Percentiles rank a stretch among this genome's conserved stretches.
Conservation (phyloP, 208 protist genomes). For the Trichomonas tenax region DNA sequence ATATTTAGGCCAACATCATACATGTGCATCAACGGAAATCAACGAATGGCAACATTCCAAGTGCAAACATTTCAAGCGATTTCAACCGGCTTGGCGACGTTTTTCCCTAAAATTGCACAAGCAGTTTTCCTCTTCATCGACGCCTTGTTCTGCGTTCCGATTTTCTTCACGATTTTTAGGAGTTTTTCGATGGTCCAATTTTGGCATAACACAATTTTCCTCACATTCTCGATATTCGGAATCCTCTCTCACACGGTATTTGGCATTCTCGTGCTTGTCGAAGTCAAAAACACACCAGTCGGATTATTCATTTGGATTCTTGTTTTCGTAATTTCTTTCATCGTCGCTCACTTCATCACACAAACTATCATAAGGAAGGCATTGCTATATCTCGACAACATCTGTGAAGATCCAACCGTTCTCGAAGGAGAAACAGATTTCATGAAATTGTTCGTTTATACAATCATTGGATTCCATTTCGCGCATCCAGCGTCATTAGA, state of each 20-base stretch:
- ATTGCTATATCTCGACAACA: neutral
- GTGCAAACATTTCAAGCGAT: neutral
- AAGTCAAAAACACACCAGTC: no score
- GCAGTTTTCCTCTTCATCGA: neutral
- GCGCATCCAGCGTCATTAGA: neutral
- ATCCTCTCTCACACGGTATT: neutral
- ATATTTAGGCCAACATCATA: neutral
- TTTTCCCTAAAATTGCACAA: neutral
- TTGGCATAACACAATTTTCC: neutral
- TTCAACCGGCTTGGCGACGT: neutral
- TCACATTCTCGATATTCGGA: neutral
- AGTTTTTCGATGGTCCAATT: neutral
- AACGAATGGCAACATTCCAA: neutral
- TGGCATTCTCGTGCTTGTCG: neutral
- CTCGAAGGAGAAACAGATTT: no score
- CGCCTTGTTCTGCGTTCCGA: neutral
- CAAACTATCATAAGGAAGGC: neutral
- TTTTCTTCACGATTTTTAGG: no score
- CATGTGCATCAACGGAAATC: neutral
- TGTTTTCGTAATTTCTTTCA: neutral
- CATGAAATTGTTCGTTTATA: neutral
- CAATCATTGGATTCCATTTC: neutral
- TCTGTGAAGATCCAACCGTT: neutral
- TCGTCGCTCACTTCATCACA: neutral
- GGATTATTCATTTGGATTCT: neutral